These are phyloP conservation scores for Aciculosporium take DNA, from an alignment of 2,329 filamentous ascomycete genomes.

Conservation along the genomic window DNA sequence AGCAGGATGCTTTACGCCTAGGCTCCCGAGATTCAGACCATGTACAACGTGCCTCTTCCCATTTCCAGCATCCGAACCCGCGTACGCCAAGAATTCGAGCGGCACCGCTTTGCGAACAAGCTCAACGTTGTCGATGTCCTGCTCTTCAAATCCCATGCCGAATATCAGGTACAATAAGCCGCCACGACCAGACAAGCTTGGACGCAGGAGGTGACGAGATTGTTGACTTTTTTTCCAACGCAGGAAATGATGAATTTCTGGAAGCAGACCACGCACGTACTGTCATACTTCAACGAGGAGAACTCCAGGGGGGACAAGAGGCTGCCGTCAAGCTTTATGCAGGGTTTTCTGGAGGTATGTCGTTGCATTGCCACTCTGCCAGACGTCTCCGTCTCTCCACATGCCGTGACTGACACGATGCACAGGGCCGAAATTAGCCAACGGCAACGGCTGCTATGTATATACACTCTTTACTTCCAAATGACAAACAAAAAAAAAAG, in stretches of 20 bases:
- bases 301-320: constrained; percentile 59
- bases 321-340: constrained; percentile 81
- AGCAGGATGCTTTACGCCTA: constrained; percentile 23
- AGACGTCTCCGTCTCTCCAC: background rate
- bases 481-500: constrained; percentile 5
- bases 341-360: constrained; percentile 83
- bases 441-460: constrained; percentile 18
- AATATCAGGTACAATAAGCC: constrained; percentile 64
- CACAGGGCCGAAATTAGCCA: constrained; percentile 41
- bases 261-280: constrained; percentile 91
- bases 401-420: constrained; percentile 9
- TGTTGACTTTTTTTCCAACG: background rate
- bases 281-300: constrained; percentile 92
- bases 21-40: constrained; percentile 92
- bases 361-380: background rate
- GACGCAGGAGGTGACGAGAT: background rate
- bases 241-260: constrained; percentile 99
- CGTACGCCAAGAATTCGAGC: constrained; percentile 92
- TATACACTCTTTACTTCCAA: constrained; percentile 16
- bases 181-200: constrained; percentile 18
- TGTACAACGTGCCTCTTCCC: constrained; percentile 88
- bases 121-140: constrained; percentile 78
- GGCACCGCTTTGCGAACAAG: constrained; percentile 86
- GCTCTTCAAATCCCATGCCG: constrained; percentile 77
- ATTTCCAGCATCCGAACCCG: constrained; percentile 80